Conservation (phyloP, 345 rosid species). For the Syzygium grande region DNA sequence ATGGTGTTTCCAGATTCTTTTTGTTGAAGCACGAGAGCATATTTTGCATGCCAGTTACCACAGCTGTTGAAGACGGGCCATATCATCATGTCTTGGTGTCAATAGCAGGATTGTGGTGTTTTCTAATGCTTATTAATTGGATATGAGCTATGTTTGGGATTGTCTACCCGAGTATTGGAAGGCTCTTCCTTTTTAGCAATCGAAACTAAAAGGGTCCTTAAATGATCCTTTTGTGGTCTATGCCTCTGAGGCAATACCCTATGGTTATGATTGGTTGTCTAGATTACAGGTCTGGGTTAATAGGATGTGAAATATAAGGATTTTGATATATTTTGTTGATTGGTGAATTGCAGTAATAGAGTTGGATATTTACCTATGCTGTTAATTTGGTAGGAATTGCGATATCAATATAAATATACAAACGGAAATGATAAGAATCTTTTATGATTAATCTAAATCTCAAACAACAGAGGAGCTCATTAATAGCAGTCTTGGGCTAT, state of each 20-base stretch:
- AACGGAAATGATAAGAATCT: background rate
- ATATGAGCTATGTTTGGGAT: background rate
- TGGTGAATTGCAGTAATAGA: background rate
- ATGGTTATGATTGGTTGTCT: background rate
- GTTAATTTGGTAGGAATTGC: background rate
- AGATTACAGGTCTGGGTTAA: background rate
- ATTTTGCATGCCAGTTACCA: background rate
- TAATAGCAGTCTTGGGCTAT: background rate
- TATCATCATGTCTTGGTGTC: background rate
- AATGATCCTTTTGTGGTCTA: background rate
- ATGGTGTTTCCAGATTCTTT: background rate
- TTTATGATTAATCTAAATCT: background rate
- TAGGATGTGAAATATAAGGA: background rate
- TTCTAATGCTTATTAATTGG: background rate
- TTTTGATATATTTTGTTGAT: background rate
- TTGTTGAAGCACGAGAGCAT: background rate
- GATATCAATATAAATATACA: background rate
- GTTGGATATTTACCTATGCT: background rate
- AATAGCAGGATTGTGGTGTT: background rate
- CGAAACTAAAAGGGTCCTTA: background rate
- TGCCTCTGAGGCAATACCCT: background rate
- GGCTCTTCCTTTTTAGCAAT: background rate
- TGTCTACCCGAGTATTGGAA: background rate
- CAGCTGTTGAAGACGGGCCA: background rate
- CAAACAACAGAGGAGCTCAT: background rate